phyloP scores from a whole-genome alignment of 2,329 filamentous ascomycete species.

The Cladophialophora immunda region DNA sequence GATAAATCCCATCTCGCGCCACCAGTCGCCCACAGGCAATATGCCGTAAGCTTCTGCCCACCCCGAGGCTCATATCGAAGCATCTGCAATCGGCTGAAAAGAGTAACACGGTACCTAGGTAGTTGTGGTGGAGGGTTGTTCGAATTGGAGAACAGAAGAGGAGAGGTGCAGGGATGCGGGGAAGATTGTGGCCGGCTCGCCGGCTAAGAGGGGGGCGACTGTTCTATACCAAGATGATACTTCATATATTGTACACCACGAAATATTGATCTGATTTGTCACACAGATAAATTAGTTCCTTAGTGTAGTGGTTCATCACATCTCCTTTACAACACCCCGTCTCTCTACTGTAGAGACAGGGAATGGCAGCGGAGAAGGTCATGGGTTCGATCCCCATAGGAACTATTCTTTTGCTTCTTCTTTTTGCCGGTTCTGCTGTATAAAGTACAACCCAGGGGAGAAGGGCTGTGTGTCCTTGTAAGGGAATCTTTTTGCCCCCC shows the following conservation, averaged over 20 bases:
- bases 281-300: slow-evolving; percentile 33
- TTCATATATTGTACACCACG: background rate
- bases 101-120: background rate
- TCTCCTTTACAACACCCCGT: slow-evolving; percentile 34
- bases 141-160: background rate
- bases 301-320: slow-evolving; percentile 40
- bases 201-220: background rate
- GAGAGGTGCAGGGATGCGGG: background rate
- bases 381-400: slow-evolving; percentile 39
- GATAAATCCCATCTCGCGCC: background rate
- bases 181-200: background rate
- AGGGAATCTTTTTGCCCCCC: background rate
- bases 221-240: background rate
- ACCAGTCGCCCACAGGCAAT: background rate
- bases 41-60: background rate
- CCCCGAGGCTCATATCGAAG: background rate
- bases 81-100: background rate
- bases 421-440: background rate
- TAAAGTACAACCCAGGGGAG: background rate
- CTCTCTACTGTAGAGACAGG: background rate
- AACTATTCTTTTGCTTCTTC: slow-evolving; percentile 26
- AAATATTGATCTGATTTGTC: slow-evolving; percentile 27
- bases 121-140: background rate
- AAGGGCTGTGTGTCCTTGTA: background rate
- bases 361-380: slow-evolving; percentile 33